Percentiles rank a stretch among this genome's conserved stretches.
These are phyloP conservation scores for Suillus paluster DNA, from an alignment of 768 basidiomycete species.

Conservation along the genomic window DNA sequence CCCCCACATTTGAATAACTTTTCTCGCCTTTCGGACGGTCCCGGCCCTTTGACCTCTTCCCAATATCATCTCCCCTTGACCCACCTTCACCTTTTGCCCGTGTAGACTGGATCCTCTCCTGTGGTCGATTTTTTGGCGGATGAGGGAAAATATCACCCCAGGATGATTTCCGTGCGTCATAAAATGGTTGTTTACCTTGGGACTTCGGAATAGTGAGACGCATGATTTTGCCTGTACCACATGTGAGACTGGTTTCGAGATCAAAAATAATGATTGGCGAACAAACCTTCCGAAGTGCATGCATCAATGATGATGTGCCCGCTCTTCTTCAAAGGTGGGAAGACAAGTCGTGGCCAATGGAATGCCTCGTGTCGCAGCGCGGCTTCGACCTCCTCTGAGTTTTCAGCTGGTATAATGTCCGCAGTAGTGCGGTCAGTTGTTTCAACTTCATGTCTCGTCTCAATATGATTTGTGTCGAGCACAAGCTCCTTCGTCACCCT, in stretches of 20 bases:
- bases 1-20: slow-evolving; percentile 32
- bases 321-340: slow-evolving; percentile 89
- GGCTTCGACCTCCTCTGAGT: slow-evolving; percentile 46
- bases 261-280: not conserved
- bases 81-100: slow-evolving; percentile 32
- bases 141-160: slow-evolving; percentile 99
- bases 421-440: slow-evolving; percentile 12
- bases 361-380: slow-evolving; percentile 76
- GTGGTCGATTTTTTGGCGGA: slow-evolving; percentile 74
- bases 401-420: slow-evolving; percentile 12
- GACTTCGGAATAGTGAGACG: slow-evolving; percentile 90
- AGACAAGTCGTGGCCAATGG: slow-evolving; percentile 88
- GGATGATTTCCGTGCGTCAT: slow-evolving; percentile 89
- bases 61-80: slow-evolving; percentile 57
- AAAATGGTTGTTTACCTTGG: slow-evolving; percentile 93
- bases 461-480: slow-evolving; percentile 21
- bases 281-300: slow-evolving; percentile 78
- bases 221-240: slow-evolving; percentile 78
- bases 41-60: slow-evolving; percentile 47
- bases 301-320: slow-evolving; percentile 93
- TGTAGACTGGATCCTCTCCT: slow-evolving; percentile 57
- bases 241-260: slow-evolving; percentile 1
- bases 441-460: not conserved
- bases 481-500: slow-evolving; percentile 29
- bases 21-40: slow-evolving; percentile 26